phyloP scores from a whole-genome alignment of 192 early-diverging fungal genomes.

The Gonapodya sp. region DNA sequence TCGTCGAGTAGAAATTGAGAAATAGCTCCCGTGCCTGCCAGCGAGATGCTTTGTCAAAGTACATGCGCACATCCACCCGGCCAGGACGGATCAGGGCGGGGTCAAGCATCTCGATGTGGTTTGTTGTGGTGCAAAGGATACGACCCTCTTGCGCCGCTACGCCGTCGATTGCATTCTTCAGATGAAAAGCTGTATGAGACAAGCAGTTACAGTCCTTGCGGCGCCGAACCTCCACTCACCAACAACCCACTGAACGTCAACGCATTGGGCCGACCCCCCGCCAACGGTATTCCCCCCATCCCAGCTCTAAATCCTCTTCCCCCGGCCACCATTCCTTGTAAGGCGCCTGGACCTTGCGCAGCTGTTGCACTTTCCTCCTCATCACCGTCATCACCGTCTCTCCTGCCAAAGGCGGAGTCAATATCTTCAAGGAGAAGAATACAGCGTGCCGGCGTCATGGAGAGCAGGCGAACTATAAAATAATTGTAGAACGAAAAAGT shows the following conservation, averaged over 20 bases:
- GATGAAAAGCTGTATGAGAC: slow-evolving; percentile 21
- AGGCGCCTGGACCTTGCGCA: neutral
- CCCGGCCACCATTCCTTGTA: neutral
- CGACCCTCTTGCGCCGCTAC: slow-evolving; percentile 38
- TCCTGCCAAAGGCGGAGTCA: slow-evolving; percentile 16
- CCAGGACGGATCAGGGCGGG: slow-evolving; percentile 44
- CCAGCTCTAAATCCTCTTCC: neutral
- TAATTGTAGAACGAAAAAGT: no score
- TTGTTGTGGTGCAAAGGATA: slow-evolving; percentile 41
- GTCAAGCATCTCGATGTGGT: slow-evolving; percentile 29
- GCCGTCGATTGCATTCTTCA: slow-evolving; percentile 35
- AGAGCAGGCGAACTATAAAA: slow-evolving; percentile 29
- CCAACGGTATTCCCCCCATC: neutral
- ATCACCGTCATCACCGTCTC: neutral
- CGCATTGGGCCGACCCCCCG: neutral
- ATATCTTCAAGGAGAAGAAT: slow-evolving; percentile 50
- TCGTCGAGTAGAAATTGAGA: slow-evolving; percentile 13
- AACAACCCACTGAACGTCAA: slow-evolving; percentile 35
- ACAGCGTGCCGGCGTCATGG: slow-evolving; percentile 30
- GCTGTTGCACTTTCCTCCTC: slow-evolving; percentile 18
- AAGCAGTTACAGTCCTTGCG: neutral
- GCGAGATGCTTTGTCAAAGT: slow-evolving; percentile 34
- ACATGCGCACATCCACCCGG: slow-evolving; percentile 38
- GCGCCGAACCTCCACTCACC: neutral
- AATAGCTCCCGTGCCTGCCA: slow-evolving; percentile 33